phyloP scores from a whole-genome alignment of 2,329 filamentous ascomycete genomes.

The Sporothrix globosa region DNA sequence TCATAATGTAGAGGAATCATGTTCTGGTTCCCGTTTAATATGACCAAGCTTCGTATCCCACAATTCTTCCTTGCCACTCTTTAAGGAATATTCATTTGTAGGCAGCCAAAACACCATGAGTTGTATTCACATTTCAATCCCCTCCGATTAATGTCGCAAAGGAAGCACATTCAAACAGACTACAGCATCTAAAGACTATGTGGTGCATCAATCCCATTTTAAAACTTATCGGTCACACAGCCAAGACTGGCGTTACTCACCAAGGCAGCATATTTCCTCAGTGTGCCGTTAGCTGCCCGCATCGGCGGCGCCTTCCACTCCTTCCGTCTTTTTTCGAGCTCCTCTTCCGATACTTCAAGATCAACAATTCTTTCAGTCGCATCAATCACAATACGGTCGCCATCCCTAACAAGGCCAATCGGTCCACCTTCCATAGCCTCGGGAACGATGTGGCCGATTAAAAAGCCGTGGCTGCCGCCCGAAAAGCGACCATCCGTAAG shows the following conservation, averaged over 20 bases:
- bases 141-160: neutral
- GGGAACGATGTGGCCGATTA: conserved; percentile 85
- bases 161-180: neutral
- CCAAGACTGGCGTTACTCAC: conserved; percentile 64
- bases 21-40: neutral
- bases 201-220: neutral
- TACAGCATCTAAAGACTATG: neutral
- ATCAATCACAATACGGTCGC: conserved; percentile 80
- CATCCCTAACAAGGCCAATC: conserved; percentile 79
- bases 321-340: conserved; percentile 60
- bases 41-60: neutral
- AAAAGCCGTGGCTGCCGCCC: conserved; percentile 81
- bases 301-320: conserved; percentile 65
- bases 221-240: conserved; percentile 56
- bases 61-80: no score
- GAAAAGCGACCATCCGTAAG: conserved; percentile 77
- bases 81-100: no score
- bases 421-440: conserved; percentile 85
- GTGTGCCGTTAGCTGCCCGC: conserved; percentile 64
- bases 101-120: no score
- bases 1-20: no score
- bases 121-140: no score
- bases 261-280: conserved; percentile 69
- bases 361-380: conserved; percentile 72
- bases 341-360: conserved; percentile 67